These are phyloP conservation scores for Suillus paluster DNA, from an alignment of 768 basidiomycete species.

Conservation along the genomic window DNA sequence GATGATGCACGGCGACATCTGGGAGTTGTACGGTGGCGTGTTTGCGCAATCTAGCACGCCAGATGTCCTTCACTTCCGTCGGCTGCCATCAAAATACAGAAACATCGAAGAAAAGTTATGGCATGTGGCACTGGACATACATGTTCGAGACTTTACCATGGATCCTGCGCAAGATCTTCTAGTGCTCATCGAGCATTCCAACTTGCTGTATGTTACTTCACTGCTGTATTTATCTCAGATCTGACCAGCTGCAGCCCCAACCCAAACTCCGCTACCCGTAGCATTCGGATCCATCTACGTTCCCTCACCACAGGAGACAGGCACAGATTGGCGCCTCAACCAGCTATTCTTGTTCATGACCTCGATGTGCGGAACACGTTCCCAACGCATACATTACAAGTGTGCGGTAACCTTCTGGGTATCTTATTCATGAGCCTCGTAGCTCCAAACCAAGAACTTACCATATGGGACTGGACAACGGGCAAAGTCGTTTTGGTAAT, in stretches of 20 bases:
- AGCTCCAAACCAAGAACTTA: constrained; percentile 46
- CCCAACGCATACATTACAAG: constrained; percentile 54
- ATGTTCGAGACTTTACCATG: constrained; percentile 62
- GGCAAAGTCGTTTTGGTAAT: constrained; percentile 52
- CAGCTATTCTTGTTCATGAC: constrained; percentile 35
- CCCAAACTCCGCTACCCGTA: constrained; percentile 1
- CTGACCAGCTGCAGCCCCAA: constrained; percentile 6
- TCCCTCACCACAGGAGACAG: constrained; percentile 47
- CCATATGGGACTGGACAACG: constrained; percentile 73
- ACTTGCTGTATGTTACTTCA: constrained; percentile 34
- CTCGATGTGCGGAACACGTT: constrained; percentile 21
- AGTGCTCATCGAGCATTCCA: constrained; percentile 48
- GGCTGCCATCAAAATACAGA: constrained; percentile 53
- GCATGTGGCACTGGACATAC: constrained; percentile 41
- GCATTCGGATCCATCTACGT: constrained; percentile 46
- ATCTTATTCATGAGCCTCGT: constrained; percentile 47
- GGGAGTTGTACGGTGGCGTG: constrained; percentile 65
- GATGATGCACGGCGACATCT: constrained; percentile 50
- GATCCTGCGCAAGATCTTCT: constrained; percentile 72
- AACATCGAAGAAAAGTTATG: constrained; percentile 51
- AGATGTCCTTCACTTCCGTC: constrained; percentile 45
- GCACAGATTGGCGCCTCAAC: constrained; percentile 48
- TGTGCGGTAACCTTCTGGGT: constrained; percentile 55
- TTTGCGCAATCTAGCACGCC: constrained; percentile 44
- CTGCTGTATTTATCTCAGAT: constrained; percentile 7